These are phyloP conservation scores for Tulasnella sp. DNA, from an alignment of 768 basidiomycete species.

Conservation along the genomic window DNA sequence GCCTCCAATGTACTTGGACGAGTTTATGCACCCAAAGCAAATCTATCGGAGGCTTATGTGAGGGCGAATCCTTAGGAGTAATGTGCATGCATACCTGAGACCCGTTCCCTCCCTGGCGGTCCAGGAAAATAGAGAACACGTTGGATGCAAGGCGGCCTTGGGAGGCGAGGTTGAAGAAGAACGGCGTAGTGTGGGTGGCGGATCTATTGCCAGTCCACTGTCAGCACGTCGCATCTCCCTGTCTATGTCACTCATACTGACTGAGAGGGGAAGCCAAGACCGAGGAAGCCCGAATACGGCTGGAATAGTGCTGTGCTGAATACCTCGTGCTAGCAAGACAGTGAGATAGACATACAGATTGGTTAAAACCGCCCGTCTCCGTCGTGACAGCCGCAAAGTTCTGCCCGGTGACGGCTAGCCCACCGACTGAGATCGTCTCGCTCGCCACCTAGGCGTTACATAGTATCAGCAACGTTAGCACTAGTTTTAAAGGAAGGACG, in stretches of 20 bases:
- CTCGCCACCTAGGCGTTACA: too few species aligned
- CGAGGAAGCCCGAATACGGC: not conserved
- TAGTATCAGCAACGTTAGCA: too few species aligned
- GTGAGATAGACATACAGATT: too few species aligned
- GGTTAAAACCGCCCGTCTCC: not conserved
- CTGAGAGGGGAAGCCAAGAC: not conserved
- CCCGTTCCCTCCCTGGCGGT: not conserved
- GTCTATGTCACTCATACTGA: too few species aligned
- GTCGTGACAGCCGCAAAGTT: not conserved
- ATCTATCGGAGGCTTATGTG: too few species aligned
- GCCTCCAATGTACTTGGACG: not conserved
- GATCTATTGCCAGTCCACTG: too few species aligned
- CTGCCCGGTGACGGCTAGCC: not conserved
- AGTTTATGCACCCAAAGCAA: conserved; percentile 12
- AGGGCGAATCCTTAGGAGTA: too few species aligned
- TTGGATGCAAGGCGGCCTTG: not conserved
- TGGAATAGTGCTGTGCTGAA: too few species aligned
- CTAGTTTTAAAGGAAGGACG: too few species aligned
- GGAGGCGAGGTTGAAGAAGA: not conserved
- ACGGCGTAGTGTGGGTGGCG: not conserved
- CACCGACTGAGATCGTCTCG: not conserved
- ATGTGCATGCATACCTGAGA: conserved; percentile 4
- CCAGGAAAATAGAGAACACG: conserved; percentile 1
- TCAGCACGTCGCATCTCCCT: too few species aligned
- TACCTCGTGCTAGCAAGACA: too few species aligned